Conservation (phyloP, 129 eudicot genomes). For the Gnaphalium uliginosum region DNA sequence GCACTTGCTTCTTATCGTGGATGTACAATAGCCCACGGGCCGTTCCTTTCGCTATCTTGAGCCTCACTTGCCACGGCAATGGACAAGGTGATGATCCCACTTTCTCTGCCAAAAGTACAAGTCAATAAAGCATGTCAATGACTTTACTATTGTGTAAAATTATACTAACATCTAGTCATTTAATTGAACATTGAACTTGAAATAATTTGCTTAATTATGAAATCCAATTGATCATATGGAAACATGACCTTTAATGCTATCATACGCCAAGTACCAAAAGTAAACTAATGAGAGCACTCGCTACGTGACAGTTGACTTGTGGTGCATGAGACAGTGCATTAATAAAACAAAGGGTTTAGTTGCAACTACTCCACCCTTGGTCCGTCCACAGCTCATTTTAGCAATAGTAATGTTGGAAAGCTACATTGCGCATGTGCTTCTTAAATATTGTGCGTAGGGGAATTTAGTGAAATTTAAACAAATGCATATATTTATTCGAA, state of each 20-base stretch:
- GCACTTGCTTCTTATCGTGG: slow-evolving; percentile 93
- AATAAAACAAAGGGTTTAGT: slow-evolving; percentile 46
- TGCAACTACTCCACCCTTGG: slow-evolving; percentile 73
- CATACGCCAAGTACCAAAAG: slow-evolving; percentile 40
- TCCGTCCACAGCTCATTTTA: slow-evolving; percentile 36
- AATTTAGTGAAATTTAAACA: slow-evolving; percentile 11
- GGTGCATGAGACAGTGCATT: slow-evolving; percentile 24
- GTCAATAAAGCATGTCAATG: slow-evolving; percentile 2
- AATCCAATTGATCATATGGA: neutral
- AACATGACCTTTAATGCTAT: slow-evolving; percentile 26
- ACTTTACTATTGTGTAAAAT: no score
- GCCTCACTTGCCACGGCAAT: slow-evolving; percentile 83
- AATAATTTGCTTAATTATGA: neutral
- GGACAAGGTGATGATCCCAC: slow-evolving; percentile 89
- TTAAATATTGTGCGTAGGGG: slow-evolving; percentile 7
- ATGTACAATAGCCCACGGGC: slow-evolving; percentile 88
- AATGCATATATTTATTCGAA: neutral
- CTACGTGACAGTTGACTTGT: slow-evolving; percentile 48
- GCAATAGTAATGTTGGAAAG: slow-evolving; percentile 31
- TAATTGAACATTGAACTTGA: neutral
- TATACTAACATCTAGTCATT: no score
- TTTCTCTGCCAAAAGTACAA: slow-evolving; percentile 55
- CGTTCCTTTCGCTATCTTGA: slow-evolving; percentile 85
- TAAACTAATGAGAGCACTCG: slow-evolving; percentile 34
- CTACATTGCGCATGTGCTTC: slow-evolving; percentile 39